Evolutionary conservation across 2,329 filamentous ascomycete genomes (phyloP).

Genomic region (Fusarium secorum): DNA sequence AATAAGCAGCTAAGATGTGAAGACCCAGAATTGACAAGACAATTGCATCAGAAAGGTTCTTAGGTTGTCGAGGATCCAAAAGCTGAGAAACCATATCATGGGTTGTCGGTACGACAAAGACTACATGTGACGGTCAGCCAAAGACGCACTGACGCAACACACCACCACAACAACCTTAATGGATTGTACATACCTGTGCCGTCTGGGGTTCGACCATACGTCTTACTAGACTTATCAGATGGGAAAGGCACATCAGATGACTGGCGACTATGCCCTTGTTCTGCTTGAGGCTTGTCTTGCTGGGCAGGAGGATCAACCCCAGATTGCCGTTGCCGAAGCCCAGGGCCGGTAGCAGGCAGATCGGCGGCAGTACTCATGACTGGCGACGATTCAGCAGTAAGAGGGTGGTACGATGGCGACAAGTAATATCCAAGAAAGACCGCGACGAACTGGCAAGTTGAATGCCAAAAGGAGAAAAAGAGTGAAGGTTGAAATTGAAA

Average conservation of each 20-base stretch:
- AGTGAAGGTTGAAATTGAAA: not conserved
- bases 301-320: slow-evolving; percentile 27
- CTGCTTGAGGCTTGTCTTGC: slow-evolving; percentile 20
- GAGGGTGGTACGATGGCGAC: not conserved
- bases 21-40: slow-evolving; percentile 80
- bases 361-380: slow-evolving; percentile 47
- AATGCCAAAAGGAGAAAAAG: not conserved
- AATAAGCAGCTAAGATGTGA: slow-evolving; percentile 77
- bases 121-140: slow-evolving; percentile 57
- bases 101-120: slow-evolving; percentile 93
- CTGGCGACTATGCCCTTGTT: slow-evolving; percentile 20
- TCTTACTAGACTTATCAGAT: slow-evolving; percentile 66
- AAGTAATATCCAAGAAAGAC: not conserved
- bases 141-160: slow-evolving; percentile 16
- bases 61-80: slow-evolving; percentile 91
- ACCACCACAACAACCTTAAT: slow-evolving; percentile 2
- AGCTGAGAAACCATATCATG: slow-evolving; percentile 99
- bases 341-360: slow-evolving; percentile 36
- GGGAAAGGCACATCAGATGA: slow-evolving; percentile 15
- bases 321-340: slow-evolving; percentile 44
- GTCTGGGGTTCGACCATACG: slow-evolving; percentile 88
- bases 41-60: slow-evolving; percentile 86
- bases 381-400: slow-evolving; percentile 6
- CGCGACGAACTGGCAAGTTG: not conserved
- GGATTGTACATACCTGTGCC: slow-evolving; percentile 75